Evolutionary conservation across 371 early-diverging fungal genomes (phyloP).

Genomic region (Coemansia sp.): DNA sequence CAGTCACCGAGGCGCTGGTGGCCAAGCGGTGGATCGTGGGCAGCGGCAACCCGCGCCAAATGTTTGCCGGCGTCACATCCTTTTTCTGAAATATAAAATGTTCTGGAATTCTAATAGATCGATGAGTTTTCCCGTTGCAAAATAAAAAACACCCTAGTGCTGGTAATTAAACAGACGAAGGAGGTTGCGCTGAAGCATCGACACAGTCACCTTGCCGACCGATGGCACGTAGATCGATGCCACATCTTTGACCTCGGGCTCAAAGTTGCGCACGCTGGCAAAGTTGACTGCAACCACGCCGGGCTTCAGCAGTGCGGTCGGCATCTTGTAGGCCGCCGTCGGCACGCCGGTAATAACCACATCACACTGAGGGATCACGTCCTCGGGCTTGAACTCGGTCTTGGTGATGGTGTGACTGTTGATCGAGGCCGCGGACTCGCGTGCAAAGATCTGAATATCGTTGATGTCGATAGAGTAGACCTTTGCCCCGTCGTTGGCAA

Average conservation of each 20-base stretch:
- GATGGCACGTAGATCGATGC: constrained; percentile 93
- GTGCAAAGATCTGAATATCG: constrained; percentile 84
- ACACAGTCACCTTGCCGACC: constrained; percentile 97
- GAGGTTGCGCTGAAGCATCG: constrained; percentile 95
- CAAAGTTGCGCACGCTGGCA: constrained; percentile 88
- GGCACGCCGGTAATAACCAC: constrained; percentile 98
- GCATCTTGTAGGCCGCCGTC: constrained; percentile 78
- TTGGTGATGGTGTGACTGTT: constrained; percentile 79
- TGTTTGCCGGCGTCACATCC: constrained; percentile 42
- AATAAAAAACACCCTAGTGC: constrained; percentile 16
- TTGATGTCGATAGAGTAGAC: constrained; percentile 93
- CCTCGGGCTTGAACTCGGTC: constrained; percentile 67
- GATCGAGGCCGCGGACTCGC: constrained; percentile 77
- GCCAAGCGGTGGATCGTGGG: constrained; percentile 43
- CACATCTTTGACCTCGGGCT: constrained; percentile 76
- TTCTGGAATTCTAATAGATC: background rate
- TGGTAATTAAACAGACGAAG: constrained; percentile 79
- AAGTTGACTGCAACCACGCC: constrained; percentile 97
- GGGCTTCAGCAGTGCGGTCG: constrained; percentile 80
- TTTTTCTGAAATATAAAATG: constrained; percentile 12
- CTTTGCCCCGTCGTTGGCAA: constrained; percentile 97
- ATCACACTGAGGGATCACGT: constrained; percentile 82
- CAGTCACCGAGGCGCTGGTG: constrained; percentile 36
- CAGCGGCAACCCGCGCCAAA: constrained; percentile 47
- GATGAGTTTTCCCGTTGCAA: background rate